These are phyloP conservation scores for Yamadazyma friedrichii DNA, from an alignment of 1,139 yeast genomes.

Conservation along the genomic window DNA sequence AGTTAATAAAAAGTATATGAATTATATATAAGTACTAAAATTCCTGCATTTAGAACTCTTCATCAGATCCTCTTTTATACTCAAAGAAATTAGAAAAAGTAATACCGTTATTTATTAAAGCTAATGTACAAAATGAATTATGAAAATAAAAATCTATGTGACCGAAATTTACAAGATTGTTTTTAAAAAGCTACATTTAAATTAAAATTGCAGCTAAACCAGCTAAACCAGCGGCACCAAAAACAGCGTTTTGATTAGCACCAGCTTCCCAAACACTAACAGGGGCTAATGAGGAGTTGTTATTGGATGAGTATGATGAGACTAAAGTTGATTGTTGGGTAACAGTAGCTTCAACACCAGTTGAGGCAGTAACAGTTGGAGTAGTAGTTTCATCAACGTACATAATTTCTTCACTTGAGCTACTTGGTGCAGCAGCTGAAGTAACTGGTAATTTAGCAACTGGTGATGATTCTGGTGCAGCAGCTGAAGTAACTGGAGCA, in stretches of 20 bases:
- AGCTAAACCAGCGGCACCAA: conserved; percentile 44
- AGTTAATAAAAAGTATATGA: background rate
- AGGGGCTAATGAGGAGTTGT: conserved; percentile 19
- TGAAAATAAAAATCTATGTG: conserved; percentile 1
- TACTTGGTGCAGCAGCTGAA: conserved; percentile 18
- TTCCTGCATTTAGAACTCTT: background rate
- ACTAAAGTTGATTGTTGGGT: conserved; percentile 34
- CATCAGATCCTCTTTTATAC: too few relatives aligned
- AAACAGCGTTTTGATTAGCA: conserved; percentile 28
- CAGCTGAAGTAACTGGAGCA: conserved; percentile 22
- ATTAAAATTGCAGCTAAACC: conserved; percentile 45
- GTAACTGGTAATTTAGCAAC: conserved; percentile 21
- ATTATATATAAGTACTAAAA: background rate
- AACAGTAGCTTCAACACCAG: conserved; percentile 35
- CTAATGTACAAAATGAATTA: conserved; percentile 5
- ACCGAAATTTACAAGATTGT: background rate
- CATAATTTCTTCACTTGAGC: conserved; percentile 21
- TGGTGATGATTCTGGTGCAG: conserved; percentile 20
- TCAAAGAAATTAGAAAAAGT: background rate
- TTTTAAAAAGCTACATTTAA: conserved; percentile 18
- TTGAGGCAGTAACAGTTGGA: conserved; percentile 36
- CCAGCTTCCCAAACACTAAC: conserved; percentile 27
- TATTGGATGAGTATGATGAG: conserved; percentile 18
- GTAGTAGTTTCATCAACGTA: conserved; percentile 29
- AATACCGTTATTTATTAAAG: conserved; percentile 1